phyloP scores from a whole-genome alignment of 768 basidiomycete species.

The Cytidiella melzeri region DNA sequence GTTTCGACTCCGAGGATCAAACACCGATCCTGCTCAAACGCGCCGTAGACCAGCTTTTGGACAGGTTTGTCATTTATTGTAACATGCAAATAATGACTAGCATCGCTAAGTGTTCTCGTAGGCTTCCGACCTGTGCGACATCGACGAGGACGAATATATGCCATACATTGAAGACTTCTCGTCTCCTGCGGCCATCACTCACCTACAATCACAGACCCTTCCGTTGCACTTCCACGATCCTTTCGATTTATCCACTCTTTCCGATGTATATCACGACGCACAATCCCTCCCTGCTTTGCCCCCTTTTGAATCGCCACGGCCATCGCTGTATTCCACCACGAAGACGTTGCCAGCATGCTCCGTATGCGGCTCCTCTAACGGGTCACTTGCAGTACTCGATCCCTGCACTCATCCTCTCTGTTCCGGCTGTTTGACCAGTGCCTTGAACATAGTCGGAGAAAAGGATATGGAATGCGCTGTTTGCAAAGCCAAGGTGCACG shows the following conservation, averaged over 20 bases:
- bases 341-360: slow-evolving; percentile 41
- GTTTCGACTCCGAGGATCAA: slow-evolving; percentile 61
- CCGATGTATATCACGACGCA: slow-evolving; percentile 31
- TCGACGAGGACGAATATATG: slow-evolving; percentile 66
- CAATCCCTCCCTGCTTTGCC: slow-evolving; percentile 9
- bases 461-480: slow-evolving; percentile 84
- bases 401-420: slow-evolving; percentile 77
- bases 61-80: slow-evolving; percentile 28
- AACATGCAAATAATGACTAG: neutral
- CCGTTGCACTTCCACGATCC: slow-evolving; percentile 37
- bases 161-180: slow-evolving; percentile 34
- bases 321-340: slow-evolving; percentile 24
- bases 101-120: slow-evolving; percentile 20
- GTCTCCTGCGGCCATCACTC: slow-evolving; percentile 27
- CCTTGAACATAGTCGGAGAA: slow-evolving; percentile 84
- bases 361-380: slow-evolving; percentile 49
- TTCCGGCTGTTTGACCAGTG: slow-evolving; percentile 76
- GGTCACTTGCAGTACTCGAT: slow-evolving; percentile 55
- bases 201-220: slow-evolving; percentile 23
- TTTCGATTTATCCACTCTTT: slow-evolving; percentile 35
- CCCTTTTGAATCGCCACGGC: slow-evolving; percentile 5
- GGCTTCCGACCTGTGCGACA: slow-evolving; percentile 56
- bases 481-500: slow-evolving; percentile 62
- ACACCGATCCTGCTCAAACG: slow-evolving; percentile 62
- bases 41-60: slow-evolving; percentile 36